phyloP scores from a whole-genome alignment of 176 grass and related monocot genomes.

The Oryza coarctata region DNA sequence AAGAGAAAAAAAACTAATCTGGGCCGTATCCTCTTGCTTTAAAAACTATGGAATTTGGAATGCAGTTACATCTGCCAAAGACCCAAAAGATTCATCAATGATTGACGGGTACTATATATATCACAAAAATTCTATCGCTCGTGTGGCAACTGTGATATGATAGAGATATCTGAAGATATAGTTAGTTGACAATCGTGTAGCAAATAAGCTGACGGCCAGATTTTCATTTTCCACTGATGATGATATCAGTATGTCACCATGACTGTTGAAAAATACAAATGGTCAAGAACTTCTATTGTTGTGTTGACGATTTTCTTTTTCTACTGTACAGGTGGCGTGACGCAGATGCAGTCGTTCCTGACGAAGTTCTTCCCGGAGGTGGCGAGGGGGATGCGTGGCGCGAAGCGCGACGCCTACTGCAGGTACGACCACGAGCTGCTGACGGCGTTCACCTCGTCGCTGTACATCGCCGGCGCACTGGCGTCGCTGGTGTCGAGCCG shows the following conservation, averaged over 20 bases:
- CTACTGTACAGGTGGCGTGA: slow-evolving; percentile 49
- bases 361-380: slow-evolving; percentile 51
- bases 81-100: not conserved
- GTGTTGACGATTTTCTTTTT: too few species aligned
- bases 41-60: not conserved
- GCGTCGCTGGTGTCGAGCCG: slow-evolving; percentile 38
- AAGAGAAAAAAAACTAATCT: too few species aligned
- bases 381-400: slow-evolving; percentile 23
- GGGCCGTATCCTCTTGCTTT: not conserved
- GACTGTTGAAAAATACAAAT: too few species aligned
- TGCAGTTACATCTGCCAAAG: not conserved
- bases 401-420: slow-evolving; percentile 48
- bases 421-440: slow-evolving; percentile 46
- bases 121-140: not conserved
- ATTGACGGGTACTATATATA: not conserved
- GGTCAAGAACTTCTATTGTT: too few species aligned
- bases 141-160: not conserved
- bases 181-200: not conserved
- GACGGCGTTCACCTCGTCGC: slow-evolving; percentile 57
- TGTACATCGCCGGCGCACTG: slow-evolving; percentile 46
- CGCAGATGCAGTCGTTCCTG: slow-evolving; percentile 59
- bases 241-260: not conserved
- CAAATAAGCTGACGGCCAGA: not conserved
- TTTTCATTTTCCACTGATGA: not conserved
- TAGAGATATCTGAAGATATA: not conserved